Base-by-base conservation (phyloP, 2,329 filamentous ascomycete genomes). In the Biscogniauxia marginata region DNA sequence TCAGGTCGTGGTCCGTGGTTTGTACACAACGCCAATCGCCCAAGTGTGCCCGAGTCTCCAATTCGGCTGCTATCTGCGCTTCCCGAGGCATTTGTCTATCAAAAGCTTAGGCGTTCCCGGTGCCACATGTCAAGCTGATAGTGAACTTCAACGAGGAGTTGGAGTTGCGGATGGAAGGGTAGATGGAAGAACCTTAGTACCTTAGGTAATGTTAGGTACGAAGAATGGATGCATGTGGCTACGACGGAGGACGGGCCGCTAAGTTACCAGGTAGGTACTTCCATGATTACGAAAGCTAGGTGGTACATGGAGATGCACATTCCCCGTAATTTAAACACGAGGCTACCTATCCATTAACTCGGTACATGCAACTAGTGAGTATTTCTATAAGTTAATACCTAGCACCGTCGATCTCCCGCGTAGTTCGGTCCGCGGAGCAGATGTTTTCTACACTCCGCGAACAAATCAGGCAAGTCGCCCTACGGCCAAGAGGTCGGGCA, bases 361-460 rank as follows among this genome's bases (percentile, higher is more conserved):
- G 13, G 30, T 2, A 39, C 30, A 39, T 39, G 30, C 30, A 39
- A 16, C 5, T 39, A 39, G 2, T 5, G 13, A 16, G 7, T 39
- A 39, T 43, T 46, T 23, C 30, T 22, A 16, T 50, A n/a, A 46
- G 25, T 48, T 49, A 45, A n/a, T n/a, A n/a, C n/a, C n/a, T n/a
- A 39, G 6, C 30, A 39, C n/a, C 30, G 30, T 39, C 3, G 30
- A 39, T 39, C 30, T 39, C 30, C 49, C 58, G 58, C 60, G 59
- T 52, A 61, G 59, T 58, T 62, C 60, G 60, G 60, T 54, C 58
- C 60, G 60, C 22, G 18, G 47, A 61, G 39, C 55, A 58, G 52
- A 44, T 24, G 47, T 18, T 19, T 19, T 16, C 16, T 19, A 49
- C 24, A 6, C 55, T 62, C 60, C 55, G 57, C 53, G 24, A 53